A percentile compares a stretch with the other conserved stretches of the same genome.
Evolutionary conservation across 202 grass and related monocot genomes (phyloP).

Genomic region (Schoenoplectus tabernaemontani): DNA sequence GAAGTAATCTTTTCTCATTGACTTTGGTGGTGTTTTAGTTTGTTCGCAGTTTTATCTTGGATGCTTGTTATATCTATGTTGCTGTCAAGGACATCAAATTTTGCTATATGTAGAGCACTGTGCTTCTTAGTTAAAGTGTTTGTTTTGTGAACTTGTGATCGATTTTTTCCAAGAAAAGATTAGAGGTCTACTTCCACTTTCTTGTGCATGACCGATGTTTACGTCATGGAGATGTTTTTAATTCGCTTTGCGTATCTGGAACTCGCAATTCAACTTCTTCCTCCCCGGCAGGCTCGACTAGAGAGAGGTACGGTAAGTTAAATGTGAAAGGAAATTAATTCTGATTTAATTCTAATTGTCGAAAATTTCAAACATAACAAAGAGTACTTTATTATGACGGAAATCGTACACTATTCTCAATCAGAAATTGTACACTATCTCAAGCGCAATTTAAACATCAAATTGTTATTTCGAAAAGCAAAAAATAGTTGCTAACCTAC

Average conservation of each 20-base stretch:
- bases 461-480: too few species aligned
- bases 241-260: not conserved
- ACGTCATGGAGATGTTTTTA: not conserved
- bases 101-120: constrained; percentile 24
- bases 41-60: not conserved
- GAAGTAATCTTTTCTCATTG: constrained; percentile 34
- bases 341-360: too few species aligned
- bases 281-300: too few species aligned
- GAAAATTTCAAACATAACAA: too few species aligned
- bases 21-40: not conserved
- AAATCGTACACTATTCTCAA: too few species aligned
- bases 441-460: too few species aligned
- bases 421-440: too few species aligned
- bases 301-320: too few species aligned
- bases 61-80: constrained; percentile 20
- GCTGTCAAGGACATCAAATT: constrained; percentile 14
- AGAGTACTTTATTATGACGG: too few species aligned
- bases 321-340: too few species aligned
- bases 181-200: not conserved
- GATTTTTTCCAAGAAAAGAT: not conserved
- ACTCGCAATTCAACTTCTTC: too few species aligned
- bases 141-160: not conserved
- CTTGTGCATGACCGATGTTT: not conserved
- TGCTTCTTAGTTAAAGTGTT: constrained; percentile 11
- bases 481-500: too few species aligned